These are phyloP conservation scores for Nicotiana sylvestris DNA, from an alignment of 257 asterid genomes.

Conservation along the genomic window DNA sequence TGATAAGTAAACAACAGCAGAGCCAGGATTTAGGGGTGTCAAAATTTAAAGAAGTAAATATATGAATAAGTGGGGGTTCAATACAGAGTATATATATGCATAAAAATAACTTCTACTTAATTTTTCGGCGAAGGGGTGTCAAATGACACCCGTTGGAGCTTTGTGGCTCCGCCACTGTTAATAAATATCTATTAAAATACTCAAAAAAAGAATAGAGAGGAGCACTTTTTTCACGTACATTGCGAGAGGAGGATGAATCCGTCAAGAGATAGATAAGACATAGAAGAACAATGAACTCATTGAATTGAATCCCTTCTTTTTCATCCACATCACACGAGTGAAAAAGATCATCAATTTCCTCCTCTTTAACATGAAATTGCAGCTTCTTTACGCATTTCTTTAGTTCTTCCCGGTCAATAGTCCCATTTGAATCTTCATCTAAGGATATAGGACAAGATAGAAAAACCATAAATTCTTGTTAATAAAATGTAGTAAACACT, in stretches of 20 bases:
- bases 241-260: slow-evolving; percentile 19
- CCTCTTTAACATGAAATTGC: slow-evolving; percentile 29
- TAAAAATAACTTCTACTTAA: too few relatives aligned
- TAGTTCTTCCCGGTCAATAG: slow-evolving; percentile 40
- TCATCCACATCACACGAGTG: slow-evolving; percentile 40
- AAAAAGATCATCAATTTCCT: slow-evolving; percentile 42
- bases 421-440: slow-evolving; percentile 47
- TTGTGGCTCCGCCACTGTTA: too few relatives aligned
- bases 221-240: slow-evolving; percentile 17
- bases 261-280: slow-evolving; percentile 38
- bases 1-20: background rate
- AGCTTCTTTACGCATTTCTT: slow-evolving; percentile 35
- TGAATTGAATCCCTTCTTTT: slow-evolving; percentile 42
- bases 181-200: background rate
- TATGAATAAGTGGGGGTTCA: too few relatives aligned
- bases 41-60: too few relatives aligned
- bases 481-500: background rate
- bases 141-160: too few relatives aligned
- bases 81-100: too few relatives aligned
- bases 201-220: background rate
- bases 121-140: too few relatives aligned
- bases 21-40: too few relatives aligned
- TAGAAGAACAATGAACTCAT: slow-evolving; percentile 48
- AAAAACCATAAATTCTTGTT: background rate
- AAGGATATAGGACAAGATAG: background rate